Evolutionary conservation across 345 rosid genomes (phyloP), one percentile per base, ranked within the genome.

Genomic region (Gynandropsis gynandra): DNA sequence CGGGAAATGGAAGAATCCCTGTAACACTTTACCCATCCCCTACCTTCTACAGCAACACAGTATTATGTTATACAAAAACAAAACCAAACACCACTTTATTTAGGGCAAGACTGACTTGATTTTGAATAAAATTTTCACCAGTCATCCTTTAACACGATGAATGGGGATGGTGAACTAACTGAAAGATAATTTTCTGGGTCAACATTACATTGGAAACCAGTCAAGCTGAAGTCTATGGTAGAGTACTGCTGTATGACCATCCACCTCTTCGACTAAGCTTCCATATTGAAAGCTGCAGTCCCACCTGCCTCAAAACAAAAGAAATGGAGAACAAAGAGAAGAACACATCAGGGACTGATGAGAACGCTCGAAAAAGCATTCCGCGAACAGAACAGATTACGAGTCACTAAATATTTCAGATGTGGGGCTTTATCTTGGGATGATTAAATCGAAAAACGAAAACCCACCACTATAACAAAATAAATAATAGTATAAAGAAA

Each of bases 201-300:
- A 56, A 55, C 44, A 62, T 80, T 85, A 88, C 99, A 70, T 67
- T 56, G 99, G 80, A 61, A 88, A 83, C 99, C 97, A 93, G 73
- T 93, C 97, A 56, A 93, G 84, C 74, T 83, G 84, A 72, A 93
- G 95, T 63, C 82, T 77, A 58, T 88, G 97, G 75, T 93, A 88
- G 54, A 93, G 82, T 72, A 93, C 69, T 57, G 99, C 99, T 31
- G 96, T 93, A 61, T 88, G 99, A 48, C 99, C 99, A 76, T 93
- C 99, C 40, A 93, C 99, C 77, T 93, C 99, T 79, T 93, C 99
- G 64, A 93, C 99, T 70, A 93, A 73, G 67, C 95, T 88, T 61
- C 99, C 97, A 72, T 64, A 64, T 48, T 80, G 94, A 70, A 93
- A 93, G 69, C 95, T 93, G 76, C 92, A 80, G 68, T 93, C 99